Evolutionary conservation across 75 land plant genomes (phyloP).

Genomic region (Larix kaempferi): DNA sequence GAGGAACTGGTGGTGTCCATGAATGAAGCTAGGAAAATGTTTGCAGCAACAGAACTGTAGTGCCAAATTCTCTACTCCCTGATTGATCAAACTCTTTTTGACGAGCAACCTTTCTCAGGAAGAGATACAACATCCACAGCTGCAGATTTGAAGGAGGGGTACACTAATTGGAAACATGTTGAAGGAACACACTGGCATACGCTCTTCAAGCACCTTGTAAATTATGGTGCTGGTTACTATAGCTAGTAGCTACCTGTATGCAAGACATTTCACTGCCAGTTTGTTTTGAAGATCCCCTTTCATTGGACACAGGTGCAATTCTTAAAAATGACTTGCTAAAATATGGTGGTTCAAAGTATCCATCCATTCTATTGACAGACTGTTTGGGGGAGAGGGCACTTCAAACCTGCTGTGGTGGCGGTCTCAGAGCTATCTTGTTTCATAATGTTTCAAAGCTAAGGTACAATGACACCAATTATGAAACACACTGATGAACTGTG

Average conservation of each 20-base stretch:
- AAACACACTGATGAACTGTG: too few species aligned
- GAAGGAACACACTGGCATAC: slow-evolving; percentile 96
- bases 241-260: slow-evolving; percentile 73
- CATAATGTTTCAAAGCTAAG: too few species aligned
- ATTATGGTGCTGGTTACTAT: slow-evolving; percentile 96
- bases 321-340: slow-evolving; percentile 61
- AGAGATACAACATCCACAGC: slow-evolving; percentile 64
- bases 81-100: slow-evolving; percentile 85
- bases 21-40: slow-evolving; percentile 76
- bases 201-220: slow-evolving; percentile 82
- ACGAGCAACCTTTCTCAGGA: slow-evolving; percentile 39
- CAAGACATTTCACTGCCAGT: slow-evolving; percentile 85
- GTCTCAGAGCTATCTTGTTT: background rate
- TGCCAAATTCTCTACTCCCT: slow-evolving; percentile 86
- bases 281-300: slow-evolving; percentile 77
- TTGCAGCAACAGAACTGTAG: slow-evolving; percentile 84
- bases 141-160: slow-evolving; percentile 62
- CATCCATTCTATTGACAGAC: slow-evolving; percentile 43
- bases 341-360: slow-evolving; percentile 92
- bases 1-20: slow-evolving; percentile 74
- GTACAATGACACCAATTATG: too few species aligned
- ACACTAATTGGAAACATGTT: slow-evolving; percentile 79
- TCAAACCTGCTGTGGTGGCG: slow-evolving; percentile 39
- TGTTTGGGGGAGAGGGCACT: slow-evolving; percentile 48
- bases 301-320: slow-evolving; percentile 53